Evolutionary conservation across 768 basidiomycete genomes (phyloP), one percentile per base, ranked within the genome.

Genomic region (Fomitopsis pulvina): DNA sequence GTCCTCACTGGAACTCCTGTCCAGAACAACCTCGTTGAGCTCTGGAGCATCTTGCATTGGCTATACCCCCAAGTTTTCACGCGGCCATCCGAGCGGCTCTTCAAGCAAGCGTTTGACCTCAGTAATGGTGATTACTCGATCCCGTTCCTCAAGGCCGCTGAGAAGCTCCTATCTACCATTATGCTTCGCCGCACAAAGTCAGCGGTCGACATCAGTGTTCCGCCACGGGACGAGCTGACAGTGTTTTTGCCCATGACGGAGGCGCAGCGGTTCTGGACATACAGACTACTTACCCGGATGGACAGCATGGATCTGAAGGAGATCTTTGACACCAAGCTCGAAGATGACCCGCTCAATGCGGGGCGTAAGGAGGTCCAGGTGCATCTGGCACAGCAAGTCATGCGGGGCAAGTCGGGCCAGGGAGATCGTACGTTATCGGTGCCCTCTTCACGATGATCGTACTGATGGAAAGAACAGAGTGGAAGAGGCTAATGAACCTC

Each of bases 1-100:
- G 80, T 88, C 51, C 67, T 88, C 50, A 85, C 83, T 0, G 86
- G 86, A 21, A 88, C 86, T 0, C 86, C 86, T 0, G 73, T 88
- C 0, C 85, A 87, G 57, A 83, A 83, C 55, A 78, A 83, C 53
- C 61, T 83, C 10, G 61, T 71, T 18, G 81, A 83, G 58, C 67
- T 83, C 14, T 80, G 78, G 81, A 60, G 71, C 21, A 63, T 81
- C 11, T 63, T 82, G 16, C 75, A 73, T 54, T 81, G 75, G 75
- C 67, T 83, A 16, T 77, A 76, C 56, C 80, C 81, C 3, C 52
- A 53, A 2, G 64, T 81, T 30, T 83, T 83, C 59, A 79, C 74
- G 1, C 41, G 54, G 4, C 55, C 73, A 2, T 72, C 81, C 0
- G 71, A 77, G 48, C 63, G 65, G 2, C 62, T 71, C 1, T 83